Base-by-base conservation (phyloP, 805 yeast genomes). In the Yarrowia keelungensis region DNA sequence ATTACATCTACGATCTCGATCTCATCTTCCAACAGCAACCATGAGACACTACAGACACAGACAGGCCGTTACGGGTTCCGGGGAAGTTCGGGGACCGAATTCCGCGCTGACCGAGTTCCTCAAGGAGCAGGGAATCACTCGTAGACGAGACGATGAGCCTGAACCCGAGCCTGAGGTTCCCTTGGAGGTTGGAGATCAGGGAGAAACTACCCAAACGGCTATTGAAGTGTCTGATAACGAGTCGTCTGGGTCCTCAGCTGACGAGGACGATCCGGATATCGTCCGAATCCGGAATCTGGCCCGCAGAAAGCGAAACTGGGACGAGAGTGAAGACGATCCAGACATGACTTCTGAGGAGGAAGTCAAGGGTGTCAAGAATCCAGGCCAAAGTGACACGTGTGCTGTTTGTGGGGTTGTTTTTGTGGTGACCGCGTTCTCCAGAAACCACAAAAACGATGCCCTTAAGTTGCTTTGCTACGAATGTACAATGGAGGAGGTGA, bases 91-190 rank as follows among this genome's bases (percentile, higher is more conserved):
- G 4, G 78, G 78, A 1, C 78, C 78, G 10, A 91, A 91, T 80
- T 89, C 96, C 72, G 98, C 98, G 0, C 81, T 93, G 72, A 93
- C 97, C 0, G 95, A 90, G 77, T 93, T 93, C 74, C 82, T 93
- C 70, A 82, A 92, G 62, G 91, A 89, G 69, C 97, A 92, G 77
- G 98, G 98, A 43, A 93, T 93, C 79, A 89, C 82, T 74, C 42
- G 92, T 97, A 0, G 92, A 87, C 69, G 87, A 86, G 50, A 92
- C 92, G 74, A 79, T 32, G 41, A 47, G 16, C 22, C 62, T 5
- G 62, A 56, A 36, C 12, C 16, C 9, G 39, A 9, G 8, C 32
- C 32, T 26, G 39, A n/a, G 8, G 62, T n/a, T 4, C 15, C 10
- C 26, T 49, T 3, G 2, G 45, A 56, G 11, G n/a, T 10, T 3